These are phyloP conservation scores for Puccinellia tenuiflora DNA, from an alignment of 176 grass and related monocot genomes.

Conservation along the genomic window DNA sequence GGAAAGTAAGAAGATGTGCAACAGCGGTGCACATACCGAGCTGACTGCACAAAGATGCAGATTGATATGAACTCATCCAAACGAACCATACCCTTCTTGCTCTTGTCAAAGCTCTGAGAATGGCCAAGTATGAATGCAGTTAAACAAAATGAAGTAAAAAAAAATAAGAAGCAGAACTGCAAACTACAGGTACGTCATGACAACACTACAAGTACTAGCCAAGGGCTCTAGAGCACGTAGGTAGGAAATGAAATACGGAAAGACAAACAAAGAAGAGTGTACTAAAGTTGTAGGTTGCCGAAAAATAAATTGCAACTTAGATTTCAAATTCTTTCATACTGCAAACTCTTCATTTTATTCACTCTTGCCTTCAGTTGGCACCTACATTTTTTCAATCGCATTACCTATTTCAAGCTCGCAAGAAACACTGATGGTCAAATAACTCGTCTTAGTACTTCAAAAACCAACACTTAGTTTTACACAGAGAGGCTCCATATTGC, in stretches of 20 bases:
- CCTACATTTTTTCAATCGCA: not conserved
- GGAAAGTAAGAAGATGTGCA: not conserved
- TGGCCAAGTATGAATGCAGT: not conserved
- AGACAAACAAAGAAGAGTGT: not conserved
- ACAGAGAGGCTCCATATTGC: not conserved
- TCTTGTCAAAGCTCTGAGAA: constrained; percentile 84
- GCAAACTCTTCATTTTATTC: not conserved
- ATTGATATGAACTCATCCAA: constrained; percentile 85
- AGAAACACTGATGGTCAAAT: not conserved
- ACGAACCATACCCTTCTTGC: constrained; percentile 73
- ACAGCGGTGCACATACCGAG: constrained; percentile 35
- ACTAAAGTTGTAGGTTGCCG: not conserved
- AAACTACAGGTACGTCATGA: not conserved
- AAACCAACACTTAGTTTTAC: not conserved
- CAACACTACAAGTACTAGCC: not conserved
- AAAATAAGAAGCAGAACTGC: not conserved
- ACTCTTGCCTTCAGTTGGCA: not conserved
- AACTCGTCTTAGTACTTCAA: not conserved
- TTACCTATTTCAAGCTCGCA: not conserved
- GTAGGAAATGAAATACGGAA: not conserved
- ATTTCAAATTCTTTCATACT: not conserved
- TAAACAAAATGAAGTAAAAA: not conserved
- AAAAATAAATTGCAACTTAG: not conserved
- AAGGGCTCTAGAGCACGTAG: not conserved
- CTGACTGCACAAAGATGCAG: constrained; percentile 84